These are phyloP conservation scores for Nicotiana knightiana DNA, from an alignment of 257 asterid genomes.

Conservation along the genomic window DNA sequence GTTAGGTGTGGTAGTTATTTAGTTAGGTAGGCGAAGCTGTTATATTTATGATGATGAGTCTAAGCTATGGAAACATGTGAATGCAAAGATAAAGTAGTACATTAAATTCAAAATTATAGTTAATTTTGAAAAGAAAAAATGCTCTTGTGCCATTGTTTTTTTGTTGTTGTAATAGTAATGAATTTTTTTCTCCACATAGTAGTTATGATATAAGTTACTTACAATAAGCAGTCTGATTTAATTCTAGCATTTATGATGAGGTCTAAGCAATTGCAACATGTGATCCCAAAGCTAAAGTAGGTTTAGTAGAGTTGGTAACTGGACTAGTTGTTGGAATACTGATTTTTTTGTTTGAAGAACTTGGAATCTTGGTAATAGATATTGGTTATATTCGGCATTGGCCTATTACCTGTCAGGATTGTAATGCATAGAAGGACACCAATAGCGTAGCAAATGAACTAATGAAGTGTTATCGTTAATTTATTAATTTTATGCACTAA, in stretches of 20 bases:
- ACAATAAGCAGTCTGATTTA: neutral
- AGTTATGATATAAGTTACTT: neutral
- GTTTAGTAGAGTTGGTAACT: neutral
- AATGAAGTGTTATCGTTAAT: neutral
- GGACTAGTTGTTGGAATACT: neutral
- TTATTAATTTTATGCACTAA: neutral
- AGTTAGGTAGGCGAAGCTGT: neutral
- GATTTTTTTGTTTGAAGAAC: neutral
- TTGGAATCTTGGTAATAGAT: neutral
- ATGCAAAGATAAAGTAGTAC: neutral
- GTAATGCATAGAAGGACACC: neutral
- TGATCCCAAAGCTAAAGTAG: neutral
- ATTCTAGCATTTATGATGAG: neutral
- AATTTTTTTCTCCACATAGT: neutral
- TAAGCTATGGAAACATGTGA: neutral
- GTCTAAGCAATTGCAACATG: neutral
- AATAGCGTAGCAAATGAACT: neutral
- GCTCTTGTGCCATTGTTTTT: neutral
- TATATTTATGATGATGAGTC: neutral
- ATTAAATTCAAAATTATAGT: neutral
- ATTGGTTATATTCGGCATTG: neutral
- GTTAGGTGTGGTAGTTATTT: neutral
- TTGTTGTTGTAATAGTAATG: slow-evolving; percentile 1
- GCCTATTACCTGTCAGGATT: neutral
- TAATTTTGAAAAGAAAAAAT: neutral